Base-by-base conservation (phyloP, 768 basidiomycete species). In the Coprinopsis cinerea region DNA sequence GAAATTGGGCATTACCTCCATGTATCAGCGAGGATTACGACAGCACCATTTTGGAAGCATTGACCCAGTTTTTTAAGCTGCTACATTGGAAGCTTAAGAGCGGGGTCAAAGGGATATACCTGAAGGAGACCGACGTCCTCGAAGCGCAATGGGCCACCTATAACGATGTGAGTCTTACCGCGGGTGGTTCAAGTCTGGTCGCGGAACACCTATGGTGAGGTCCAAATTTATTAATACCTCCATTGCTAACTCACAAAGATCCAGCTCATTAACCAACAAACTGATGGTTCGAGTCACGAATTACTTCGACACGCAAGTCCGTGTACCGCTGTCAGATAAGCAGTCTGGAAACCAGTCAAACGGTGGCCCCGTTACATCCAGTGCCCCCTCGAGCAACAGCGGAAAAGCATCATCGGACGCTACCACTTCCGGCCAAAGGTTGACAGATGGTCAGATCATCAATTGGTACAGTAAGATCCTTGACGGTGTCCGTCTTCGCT, bases 41-140 rank as follows among this genome's bases (percentile, higher is more conserved):
- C 65, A 67, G 75, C 17, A 91, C 91, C 1, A 84, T 99, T 48
- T 72, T 95, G 50, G 87, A 94, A 54, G 89, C 90, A 2, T 70
- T 98, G 53, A 77, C 82, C 5, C 83, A 84, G 61, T 94, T 98
- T 68, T 99, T 99, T 76, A 86, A 80, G 61, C 74, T 99, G 28
- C 83, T 98, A 18, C 92, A 95, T 56, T 92, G 88, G 89, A 95
- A 97, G 65, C 75, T 99, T 45, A 95, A 95, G 73, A 88, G 89
- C 55, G 91, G 88, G 17, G 78, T 83, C 52, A 92, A 91, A 64
- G 88, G 87, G 17, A 91, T 94, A 42, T 89, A 95, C 66, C 94
- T 98, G 74, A 92, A 94, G 62, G 96, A 99, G 72, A 96, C 94
- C 0, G 95, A 98, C 63, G 83, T 98, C n/a, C 75, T 99, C 30